Percentiles rank a stretch among this genome's conserved stretches.
phyloP scores from a whole-genome alignment of 768 basidiomycete species.

The Amanita jacksonii region DNA sequence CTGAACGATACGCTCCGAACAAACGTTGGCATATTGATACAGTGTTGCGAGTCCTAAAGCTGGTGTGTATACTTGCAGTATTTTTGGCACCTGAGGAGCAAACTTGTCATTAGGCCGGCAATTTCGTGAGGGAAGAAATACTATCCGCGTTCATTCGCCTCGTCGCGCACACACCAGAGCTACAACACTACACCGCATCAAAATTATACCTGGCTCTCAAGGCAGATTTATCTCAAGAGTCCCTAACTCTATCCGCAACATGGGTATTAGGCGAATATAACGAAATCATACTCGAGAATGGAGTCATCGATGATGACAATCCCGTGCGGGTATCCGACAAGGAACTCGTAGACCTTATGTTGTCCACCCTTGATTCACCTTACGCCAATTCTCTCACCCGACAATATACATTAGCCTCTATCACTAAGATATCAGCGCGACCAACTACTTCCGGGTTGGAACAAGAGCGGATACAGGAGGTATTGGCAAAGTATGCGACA shows the following conservation, averaged over 20 bases:
- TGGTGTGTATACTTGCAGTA: conserved; percentile 41
- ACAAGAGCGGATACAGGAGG: conserved; percentile 69
- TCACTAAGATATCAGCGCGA: conserved; percentile 87
- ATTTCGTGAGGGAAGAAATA: conserved; percentile 95
- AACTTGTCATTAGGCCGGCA: conserved; percentile 64
- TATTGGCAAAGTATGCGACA: conserved; percentile 75
- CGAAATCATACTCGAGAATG: conserved; percentile 81
- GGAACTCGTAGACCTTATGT: conserved; percentile 77
- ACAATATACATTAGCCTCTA: conserved; percentile 83
- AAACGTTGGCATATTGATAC: conserved; percentile 99
- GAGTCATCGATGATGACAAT: conserved; percentile 66
- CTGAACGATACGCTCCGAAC: conserved; percentile 94
- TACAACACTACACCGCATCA: conserved; percentile 92
- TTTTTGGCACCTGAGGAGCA: background rate
- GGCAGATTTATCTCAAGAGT: conserved; percentile 92
- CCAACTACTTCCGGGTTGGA: conserved; percentile 54
- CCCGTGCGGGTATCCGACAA: conserved; percentile 66
- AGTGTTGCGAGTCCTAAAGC: conserved; percentile 80
- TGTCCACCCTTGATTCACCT: conserved; percentile 85
- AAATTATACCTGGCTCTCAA: conserved; percentile 83
- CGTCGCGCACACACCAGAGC: conserved; percentile 92
- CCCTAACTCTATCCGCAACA: conserved; percentile 83
- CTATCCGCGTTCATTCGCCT: conserved; percentile 91
- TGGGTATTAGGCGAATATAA: conserved; percentile 98
- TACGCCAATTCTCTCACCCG: conserved; percentile 87